Evolutionary conservation across 495 filamentous ascomycete genomes (phyloP).

Genomic region (Collariella sp.): DNA sequence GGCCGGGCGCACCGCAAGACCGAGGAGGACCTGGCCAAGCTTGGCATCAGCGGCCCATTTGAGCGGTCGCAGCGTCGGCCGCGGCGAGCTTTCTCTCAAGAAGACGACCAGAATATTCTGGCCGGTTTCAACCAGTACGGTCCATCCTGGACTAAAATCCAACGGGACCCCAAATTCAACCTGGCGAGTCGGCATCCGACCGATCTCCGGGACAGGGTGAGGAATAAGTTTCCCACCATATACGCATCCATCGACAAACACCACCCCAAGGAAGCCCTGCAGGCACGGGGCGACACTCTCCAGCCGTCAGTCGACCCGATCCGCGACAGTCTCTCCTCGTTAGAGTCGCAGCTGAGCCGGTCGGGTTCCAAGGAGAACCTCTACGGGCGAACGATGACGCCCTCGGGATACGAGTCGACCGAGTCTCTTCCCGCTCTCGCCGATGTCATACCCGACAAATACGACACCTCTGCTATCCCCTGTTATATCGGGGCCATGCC

Average conservation of each 20-base stretch:
- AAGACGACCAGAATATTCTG: slow-evolving; percentile 70
- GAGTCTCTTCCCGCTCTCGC: slow-evolving; percentile 25
- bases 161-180: slow-evolving; percentile 58
- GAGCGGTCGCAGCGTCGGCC: slow-evolving; percentile 46
- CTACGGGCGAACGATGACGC: slow-evolving; percentile 25
- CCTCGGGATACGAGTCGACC: slow-evolving; percentile 22
- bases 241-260: slow-evolving; percentile 49
- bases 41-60: slow-evolving; percentile 49
- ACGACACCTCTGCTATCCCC: slow-evolving; percentile 17
- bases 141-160: slow-evolving; percentile 72
- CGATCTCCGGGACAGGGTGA: slow-evolving; percentile 73
- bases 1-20: slow-evolving; percentile 47
- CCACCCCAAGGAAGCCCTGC: slow-evolving; percentile 28
- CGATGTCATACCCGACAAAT: slow-evolving; percentile 17
- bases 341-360: slow-evolving; percentile 33
- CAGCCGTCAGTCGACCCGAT: slow-evolving; percentile 35
- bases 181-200: slow-evolving; percentile 61
- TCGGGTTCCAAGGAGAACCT: slow-evolving; percentile 37
- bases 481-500: slow-evolving; percentile 14
- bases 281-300: slow-evolving; percentile 18
- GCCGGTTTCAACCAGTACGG: slow-evolving; percentile 68
- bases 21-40: slow-evolving; percentile 45
- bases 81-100: slow-evolving; percentile 56
- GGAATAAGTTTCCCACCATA: slow-evolving; percentile 66
- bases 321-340: slow-evolving; percentile 23